Evolutionary conservation across 2,329 filamentous ascomycete species (phyloP).

Genomic region (Alternaria novae-zelandiae): DNA sequence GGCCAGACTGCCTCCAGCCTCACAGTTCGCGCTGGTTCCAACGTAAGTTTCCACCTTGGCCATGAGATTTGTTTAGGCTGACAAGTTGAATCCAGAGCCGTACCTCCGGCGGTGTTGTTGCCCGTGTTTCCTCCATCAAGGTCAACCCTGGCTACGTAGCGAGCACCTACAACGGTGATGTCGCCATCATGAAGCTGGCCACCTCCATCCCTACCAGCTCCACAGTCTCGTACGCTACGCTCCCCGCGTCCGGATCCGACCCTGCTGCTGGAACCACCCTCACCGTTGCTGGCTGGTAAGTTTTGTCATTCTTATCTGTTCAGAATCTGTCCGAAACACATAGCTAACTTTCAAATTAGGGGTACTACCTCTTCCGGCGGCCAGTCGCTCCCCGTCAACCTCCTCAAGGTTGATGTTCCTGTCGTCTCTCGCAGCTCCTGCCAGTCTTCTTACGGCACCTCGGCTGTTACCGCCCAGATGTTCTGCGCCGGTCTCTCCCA

Average conservation of each 20-base stretch:
- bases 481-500: constrained; percentile 30
- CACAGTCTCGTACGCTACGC: constrained; percentile 29
- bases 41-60: not conserved
- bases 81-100: constrained; percentile 6
- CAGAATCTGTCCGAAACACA: not conserved
- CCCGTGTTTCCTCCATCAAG: constrained; percentile 24
- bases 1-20: not conserved
- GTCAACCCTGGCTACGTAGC: constrained; percentile 29
- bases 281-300: constrained; percentile 33
- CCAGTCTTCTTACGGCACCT: constrained; percentile 22
- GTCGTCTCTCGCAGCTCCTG: constrained; percentile 33
- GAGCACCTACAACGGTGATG: constrained; percentile 25
- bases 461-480: constrained; percentile 32
- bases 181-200: constrained; percentile 36
- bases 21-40: constrained; percentile 27
- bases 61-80: not conserved
- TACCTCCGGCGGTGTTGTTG: constrained; percentile 27
- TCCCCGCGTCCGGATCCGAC: constrained; percentile 30
- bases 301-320: not conserved
- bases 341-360: not conserved
- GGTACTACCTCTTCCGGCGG: not conserved
- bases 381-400: constrained; percentile 11
- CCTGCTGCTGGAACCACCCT: constrained; percentile 24
- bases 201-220: constrained; percentile 29
- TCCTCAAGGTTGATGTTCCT: constrained; percentile 38